Base-by-base conservation (phyloP, 139 green algal species). In the Chlorella ohadii region DNA sequence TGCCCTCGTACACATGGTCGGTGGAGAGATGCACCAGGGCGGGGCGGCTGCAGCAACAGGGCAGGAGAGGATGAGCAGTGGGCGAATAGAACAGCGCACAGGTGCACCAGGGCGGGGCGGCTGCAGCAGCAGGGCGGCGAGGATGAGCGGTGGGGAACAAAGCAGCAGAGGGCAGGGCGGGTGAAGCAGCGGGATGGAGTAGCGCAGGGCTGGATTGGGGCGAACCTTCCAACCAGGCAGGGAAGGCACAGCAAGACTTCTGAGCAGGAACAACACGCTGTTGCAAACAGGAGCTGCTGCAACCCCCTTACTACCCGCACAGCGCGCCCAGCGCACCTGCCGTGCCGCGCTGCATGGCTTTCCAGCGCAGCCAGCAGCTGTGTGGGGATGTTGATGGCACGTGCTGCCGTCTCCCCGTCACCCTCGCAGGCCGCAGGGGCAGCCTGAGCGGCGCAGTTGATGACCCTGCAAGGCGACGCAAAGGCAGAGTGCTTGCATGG, bases 11-110 rank as follows among this genome's bases (percentile, higher is more conserved):
- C 41, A 93, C 92, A 73, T 97, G 94, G 79, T 97, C 94, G 17
- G 94, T 97, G 20, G 90, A 95, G 25, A 97, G 71, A 85, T 97
- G 94, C 2, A 96, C 84, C 3, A 97, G 85, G 15, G 93, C 38
- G 0, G 87, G 86, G 33, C 79, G 72, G 28, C 73, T 63, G 28
- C 86, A 82, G 63, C 44, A 38, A 47, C 2, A 25, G 33, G 38
- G 38, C 11, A 27, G 57, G 12, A 4, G 22, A 4, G 23, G 57
- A 3, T 28, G 12, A 65, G 57, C 57, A 65, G 57, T 6, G 63
- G 12, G 63, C 5, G 63, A n/a, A n/a, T n/a, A n/a, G n/a, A n/a
- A n/a, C n/a, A n/a, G n/a, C n/a, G n/a, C n/a, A n/a, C n/a, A 97
- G 71, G 86, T 97, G 94, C 2, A 96, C 84, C 3, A 97, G 85